These are phyloP conservation scores for Heliamphora exappendiculata DNA, from an alignment of 148 eudicot species.

Conservation along the genomic window DNA sequence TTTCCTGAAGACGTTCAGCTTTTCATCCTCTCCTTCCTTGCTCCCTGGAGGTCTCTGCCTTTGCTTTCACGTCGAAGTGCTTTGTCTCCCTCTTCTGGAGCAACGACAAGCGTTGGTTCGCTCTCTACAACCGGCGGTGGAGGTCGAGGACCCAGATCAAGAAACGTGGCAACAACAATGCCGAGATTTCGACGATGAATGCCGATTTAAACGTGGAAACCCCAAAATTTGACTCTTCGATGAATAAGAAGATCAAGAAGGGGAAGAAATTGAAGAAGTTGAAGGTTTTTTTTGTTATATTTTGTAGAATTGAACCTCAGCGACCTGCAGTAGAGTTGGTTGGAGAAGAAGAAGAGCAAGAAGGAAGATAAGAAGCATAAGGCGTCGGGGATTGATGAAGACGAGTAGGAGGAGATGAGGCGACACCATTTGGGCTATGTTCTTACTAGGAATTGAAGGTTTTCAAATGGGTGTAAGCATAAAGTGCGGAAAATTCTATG, in stretches of 20 bases:
- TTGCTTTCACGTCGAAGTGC: conserved; percentile 66
- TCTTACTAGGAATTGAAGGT: too few species aligned
- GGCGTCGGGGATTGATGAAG: conserved; percentile 29
- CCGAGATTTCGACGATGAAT: conserved; percentile 32
- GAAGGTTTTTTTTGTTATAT: conserved; percentile 3
- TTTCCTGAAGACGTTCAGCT: conserved; percentile 91
- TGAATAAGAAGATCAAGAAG: conserved; percentile 19
- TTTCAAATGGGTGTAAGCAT: too few species aligned
- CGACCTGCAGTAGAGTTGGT: too few species aligned
- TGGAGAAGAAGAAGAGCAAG: conserved; percentile 24
- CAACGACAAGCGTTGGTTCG: conserved; percentile 59
- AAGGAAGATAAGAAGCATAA: conserved; percentile 50
- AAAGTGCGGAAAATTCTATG: too few species aligned
- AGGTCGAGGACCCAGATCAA: conserved; percentile 51
- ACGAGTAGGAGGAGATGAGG: too few species aligned
- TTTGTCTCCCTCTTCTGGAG: conserved; percentile 38
- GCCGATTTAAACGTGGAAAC: conserved; percentile 9
- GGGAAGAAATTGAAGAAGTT: conserved; percentile 22
- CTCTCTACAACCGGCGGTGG: conserved; percentile 71
- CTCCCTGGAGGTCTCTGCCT: conserved; percentile 57
- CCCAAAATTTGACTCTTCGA: neutral
- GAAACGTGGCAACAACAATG: conserved; percentile 46
- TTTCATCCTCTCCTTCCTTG: conserved; percentile 66
- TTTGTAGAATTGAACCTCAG: conserved; percentile 10
- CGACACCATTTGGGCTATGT: too few species aligned